Evolutionary conservation across 2,329 filamentous ascomycete genomes (phyloP).

Genomic region (Aspergillus sp.): DNA sequence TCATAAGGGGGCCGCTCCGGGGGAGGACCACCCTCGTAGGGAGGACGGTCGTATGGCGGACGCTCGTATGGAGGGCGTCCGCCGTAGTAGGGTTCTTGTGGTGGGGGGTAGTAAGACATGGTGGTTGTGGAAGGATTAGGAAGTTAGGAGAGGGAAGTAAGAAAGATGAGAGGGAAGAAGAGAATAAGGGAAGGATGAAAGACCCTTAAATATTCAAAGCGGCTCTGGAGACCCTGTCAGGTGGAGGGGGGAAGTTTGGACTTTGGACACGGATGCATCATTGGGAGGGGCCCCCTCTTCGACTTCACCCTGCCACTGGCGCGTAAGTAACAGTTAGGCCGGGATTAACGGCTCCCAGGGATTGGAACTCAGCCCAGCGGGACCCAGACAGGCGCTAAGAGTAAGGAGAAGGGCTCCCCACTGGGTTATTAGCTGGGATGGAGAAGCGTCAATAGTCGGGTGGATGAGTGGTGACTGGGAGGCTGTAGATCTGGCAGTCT

Average conservation of each 20-base stretch:
- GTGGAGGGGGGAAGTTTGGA: constrained; percentile 6
- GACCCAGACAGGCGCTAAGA: constrained; percentile 11
- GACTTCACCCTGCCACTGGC: neutral
- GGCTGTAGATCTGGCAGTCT: constrained; percentile 16
- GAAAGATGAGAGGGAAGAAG: constrained; percentile 3
- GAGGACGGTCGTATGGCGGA: constrained; percentile 26
- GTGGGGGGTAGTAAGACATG: constrained; percentile 21
- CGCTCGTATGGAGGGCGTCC: constrained; percentile 20
- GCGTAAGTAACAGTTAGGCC: neutral
- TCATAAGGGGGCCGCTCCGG: constrained; percentile 16
- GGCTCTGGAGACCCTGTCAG: constrained; percentile 5
- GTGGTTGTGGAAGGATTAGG: neutral
- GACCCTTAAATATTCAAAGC: constrained; percentile 1
- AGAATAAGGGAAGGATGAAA: neutral
- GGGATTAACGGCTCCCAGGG: neutral
- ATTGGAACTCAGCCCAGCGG: neutral
- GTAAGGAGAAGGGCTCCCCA: constrained; percentile 14
- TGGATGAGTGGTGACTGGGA: constrained; percentile 8
- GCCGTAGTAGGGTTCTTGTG: constrained; percentile 15
- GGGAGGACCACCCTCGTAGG: constrained; percentile 16
- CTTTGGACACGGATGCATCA: constrained; percentile 7
- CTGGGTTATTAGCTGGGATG: constrained; percentile 19
- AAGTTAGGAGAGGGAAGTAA: neutral
- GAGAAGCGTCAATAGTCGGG: constrained; percentile 19
- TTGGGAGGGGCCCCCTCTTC: no score